Percentiles rank a stretch among this genome's conserved stretches.
Evolutionary conservation across 2,329 filamentous ascomycete species (phyloP).

Genomic region (Fusarium keratoplasticum): DNA sequence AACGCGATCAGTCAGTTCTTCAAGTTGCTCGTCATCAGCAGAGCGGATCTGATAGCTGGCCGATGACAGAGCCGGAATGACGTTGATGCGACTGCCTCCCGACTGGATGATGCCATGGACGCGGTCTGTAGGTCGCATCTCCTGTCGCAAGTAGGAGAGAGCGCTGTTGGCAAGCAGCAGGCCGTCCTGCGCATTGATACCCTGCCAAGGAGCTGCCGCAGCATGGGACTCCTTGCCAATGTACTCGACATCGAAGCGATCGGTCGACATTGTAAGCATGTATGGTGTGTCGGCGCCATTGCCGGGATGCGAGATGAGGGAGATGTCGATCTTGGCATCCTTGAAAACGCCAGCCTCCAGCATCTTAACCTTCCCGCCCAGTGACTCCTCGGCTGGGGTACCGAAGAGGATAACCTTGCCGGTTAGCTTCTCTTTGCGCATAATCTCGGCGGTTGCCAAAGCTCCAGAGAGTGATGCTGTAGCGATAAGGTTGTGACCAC

Average conservation of each 20-base stretch:
- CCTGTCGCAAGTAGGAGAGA: constrained; percentile 31
- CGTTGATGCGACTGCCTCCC: constrained; percentile 34
- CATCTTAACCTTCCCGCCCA: constrained; percentile 38
- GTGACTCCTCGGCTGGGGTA: constrained; percentile 36
- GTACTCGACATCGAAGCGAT: constrained; percentile 34
- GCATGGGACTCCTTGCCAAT: constrained; percentile 29
- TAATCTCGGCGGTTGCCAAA: constrained; percentile 30
- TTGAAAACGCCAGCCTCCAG: constrained; percentile 33
- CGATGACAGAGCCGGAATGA: constrained; percentile 60
- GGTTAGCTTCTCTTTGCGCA: constrained; percentile 28
- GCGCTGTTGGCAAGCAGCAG: constrained; percentile 35
- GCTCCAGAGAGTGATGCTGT: constrained; percentile 30
- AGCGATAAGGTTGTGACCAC: constrained; percentile 39
- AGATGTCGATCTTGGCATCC: constrained; percentile 37
- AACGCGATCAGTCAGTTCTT: constrained; percentile 38
- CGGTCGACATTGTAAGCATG: constrained; percentile 32
- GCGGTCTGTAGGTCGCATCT: constrained; percentile 30
- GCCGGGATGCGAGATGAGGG: constrained; percentile 36
- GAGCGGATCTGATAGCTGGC: constrained; percentile 70
- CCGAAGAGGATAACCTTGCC: constrained; percentile 38
- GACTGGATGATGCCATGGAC: constrained; percentile 37
- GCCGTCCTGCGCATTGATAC: constrained; percentile 39
- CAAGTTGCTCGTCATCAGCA: constrained; percentile 48
- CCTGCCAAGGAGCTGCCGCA: constrained; percentile 30
- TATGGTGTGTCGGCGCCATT: constrained; percentile 21